These are phyloP conservation scores for Triangularia verruculosa DNA, from an alignment of 2,329 filamentous ascomycete genomes.

Conservation along the genomic window DNA sequence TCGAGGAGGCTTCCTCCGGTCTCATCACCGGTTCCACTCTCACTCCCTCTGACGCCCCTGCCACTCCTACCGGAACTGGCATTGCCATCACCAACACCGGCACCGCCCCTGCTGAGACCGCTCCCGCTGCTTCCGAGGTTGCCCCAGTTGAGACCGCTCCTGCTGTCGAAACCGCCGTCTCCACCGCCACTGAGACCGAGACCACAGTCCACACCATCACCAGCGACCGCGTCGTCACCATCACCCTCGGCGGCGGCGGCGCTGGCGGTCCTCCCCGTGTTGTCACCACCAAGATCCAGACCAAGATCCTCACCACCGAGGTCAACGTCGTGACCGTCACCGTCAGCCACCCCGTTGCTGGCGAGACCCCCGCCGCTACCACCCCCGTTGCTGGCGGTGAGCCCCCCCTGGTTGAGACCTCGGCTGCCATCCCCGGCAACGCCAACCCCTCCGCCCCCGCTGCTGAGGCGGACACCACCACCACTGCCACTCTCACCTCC, in stretches of 20 bases:
- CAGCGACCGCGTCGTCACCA: constrained; percentile 25
- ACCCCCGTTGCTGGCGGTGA: constrained; percentile 20
- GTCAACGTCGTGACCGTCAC: constrained; percentile 24
- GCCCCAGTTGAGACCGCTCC: constrained; percentile 35
- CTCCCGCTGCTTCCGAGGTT: constrained; percentile 18
- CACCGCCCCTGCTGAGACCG: constrained; percentile 24
- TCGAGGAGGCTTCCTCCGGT: constrained; percentile 32
- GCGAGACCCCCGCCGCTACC: constrained; percentile 9
- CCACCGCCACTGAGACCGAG: constrained; percentile 17
- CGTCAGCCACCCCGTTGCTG: neutral
- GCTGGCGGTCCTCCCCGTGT: constrained; percentile 19
- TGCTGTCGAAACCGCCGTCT: constrained; percentile 25
- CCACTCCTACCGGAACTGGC: neutral
- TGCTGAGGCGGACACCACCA: constrained; percentile 23
- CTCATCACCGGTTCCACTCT: constrained; percentile 39
- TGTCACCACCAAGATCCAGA: constrained; percentile 29
- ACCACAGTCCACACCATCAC: constrained; percentile 26
- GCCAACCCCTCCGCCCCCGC: constrained; percentile 8
- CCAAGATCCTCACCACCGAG: constrained; percentile 28
- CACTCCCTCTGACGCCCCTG: constrained; percentile 35
- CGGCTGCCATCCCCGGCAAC: constrained; percentile 1
- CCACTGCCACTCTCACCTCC: constrained; percentile 28
- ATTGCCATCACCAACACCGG: constrained; percentile 27
- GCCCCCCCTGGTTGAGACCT: constrained; percentile 25
- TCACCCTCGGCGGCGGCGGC: constrained; percentile 27